A percentile compares a stretch with the other conserved stretches of the same genome.
phyloP scores from a whole-genome alignment of 768 basidiomycete species.

The Lactifluus pinguis region DNA sequence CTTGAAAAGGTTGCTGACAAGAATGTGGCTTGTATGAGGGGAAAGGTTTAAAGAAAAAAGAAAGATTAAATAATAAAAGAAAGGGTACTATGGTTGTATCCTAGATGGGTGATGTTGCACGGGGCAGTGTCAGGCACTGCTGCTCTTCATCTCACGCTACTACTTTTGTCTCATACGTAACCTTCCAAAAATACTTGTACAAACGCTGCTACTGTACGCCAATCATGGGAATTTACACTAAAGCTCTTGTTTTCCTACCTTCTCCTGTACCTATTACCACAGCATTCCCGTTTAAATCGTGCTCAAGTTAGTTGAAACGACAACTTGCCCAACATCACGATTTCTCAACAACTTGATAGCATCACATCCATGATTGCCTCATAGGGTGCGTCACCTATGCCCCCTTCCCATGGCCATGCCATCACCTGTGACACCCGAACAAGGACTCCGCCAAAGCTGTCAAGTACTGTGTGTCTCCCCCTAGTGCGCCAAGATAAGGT shows the following conservation, averaged over 20 bases:
- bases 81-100: neutral
- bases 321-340: neutral
- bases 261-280: neutral
- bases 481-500: conserved; percentile 1
- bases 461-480: neutral
- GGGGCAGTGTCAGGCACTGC: conserved; percentile 1
- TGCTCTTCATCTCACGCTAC: neutral
- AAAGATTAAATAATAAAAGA: neutral
- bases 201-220: too few relatives aligned
- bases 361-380: neutral
- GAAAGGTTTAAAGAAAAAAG: neutral
- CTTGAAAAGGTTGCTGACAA: neutral
- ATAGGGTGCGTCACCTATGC: conserved; percentile 7
- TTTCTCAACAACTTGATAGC: neutral
- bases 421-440: neutral
- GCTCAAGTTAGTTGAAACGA: neutral
- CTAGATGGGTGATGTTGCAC: neutral
- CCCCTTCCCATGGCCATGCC: neutral
- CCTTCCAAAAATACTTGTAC: neutral
- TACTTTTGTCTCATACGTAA: conserved; percentile 1
- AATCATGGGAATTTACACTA: neutral
- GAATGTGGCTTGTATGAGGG: neutral
- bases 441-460: neutral
- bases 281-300: neutral
- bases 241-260: neutral